Percentiles rank a stretch among this genome's conserved stretches.
Evolutionary conservation across 192 early-diverging fungal genomes (phyloP).

Genomic region (Mycoemilia scoparia): DNA sequence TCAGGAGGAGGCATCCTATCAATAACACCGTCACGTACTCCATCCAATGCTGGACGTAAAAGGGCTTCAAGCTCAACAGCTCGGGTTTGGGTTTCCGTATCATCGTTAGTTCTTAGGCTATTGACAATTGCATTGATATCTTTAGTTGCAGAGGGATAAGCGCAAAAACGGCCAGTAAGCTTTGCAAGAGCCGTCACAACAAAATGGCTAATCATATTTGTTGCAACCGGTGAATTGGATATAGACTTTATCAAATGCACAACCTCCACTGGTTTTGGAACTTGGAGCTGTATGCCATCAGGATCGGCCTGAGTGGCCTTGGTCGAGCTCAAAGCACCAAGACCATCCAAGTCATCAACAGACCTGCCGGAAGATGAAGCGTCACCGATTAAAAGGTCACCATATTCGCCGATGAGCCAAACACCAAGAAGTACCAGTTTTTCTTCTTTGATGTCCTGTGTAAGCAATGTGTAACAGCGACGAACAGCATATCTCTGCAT

Average conservation of each 20-base stretch:
- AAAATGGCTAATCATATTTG: conserved; percentile 60
- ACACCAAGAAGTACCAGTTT: conserved; percentile 72
- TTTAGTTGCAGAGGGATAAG: too few relatives aligned
- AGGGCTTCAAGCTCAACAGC: conserved; percentile 79
- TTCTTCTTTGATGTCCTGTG: conserved; percentile 54
- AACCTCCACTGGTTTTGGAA: conserved; percentile 41
- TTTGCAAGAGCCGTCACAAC: conserved; percentile 79
- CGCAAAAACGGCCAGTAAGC: conserved; percentile 58
- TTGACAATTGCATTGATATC: conserved; percentile 9
- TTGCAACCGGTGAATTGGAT: conserved; percentile 62
- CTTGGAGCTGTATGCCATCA: conserved; percentile 13
- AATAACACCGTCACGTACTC: conserved; percentile 56
- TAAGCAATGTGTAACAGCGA: conserved; percentile 71
- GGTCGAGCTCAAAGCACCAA: conserved; percentile 15
- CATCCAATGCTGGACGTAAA: conserved; percentile 42
- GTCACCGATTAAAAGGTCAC: conserved; percentile 57
- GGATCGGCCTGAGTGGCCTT: conserved; percentile 3
- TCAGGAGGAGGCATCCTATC: conserved; percentile 88
- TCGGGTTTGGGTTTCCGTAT: conserved; percentile 88
- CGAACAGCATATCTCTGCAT: conserved; percentile 83
- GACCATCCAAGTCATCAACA: conserved; percentile 19
- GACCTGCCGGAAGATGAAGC: conserved; percentile 5
- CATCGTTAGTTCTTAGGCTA: conserved; percentile 46
- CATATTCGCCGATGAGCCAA: conserved; percentile 96
- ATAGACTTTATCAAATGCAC: conserved; percentile 56